Evolutionary conservation across 768 basidiomycete species (phyloP), one percentile per base, ranked within the genome.

Genomic region (Tricholoma flavovirens): DNA sequence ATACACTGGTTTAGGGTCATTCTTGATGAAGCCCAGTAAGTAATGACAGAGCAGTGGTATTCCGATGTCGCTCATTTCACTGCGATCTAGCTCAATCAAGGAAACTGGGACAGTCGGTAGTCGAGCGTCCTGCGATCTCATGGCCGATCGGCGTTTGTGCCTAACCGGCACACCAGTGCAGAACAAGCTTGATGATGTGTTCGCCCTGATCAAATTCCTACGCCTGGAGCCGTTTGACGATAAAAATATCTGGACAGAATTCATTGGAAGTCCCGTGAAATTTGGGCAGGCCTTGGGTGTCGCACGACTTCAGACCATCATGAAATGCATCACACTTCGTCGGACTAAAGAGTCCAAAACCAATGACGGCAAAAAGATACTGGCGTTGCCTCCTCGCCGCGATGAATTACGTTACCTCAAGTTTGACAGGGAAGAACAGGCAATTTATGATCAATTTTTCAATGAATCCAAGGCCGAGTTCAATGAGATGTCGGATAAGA

Each of bases 91-190:
- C 64, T 97, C 86, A 56, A 99, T 99, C 74, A 99, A 99, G 71
- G 96, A 98, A 71, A 88, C 92, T 5, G 81, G 83, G 21, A 99
- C 97, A 1, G 92, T 98, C 42, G 95, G 89, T 43, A 93, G 94
- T 59, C 86, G 92, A 55, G 97, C 97, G 6, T 94, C 90, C 11
- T 98, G 97, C 71, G 94, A 97, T 69, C 81, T 99, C 49, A 82
- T 88, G 70, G 93, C 97, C 14, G 92, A 98, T 66, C 86, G 97
- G 52, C 86, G 97, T 14, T 76, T 98, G 42, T 95, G 93, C 69
- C 77, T 99, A 38, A 95, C 95, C n/a, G 97, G 97, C 55, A 99
- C 97, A 7, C 97, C 97, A 1, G 93, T 99, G 35, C 97, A 99
- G 75, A 99, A 99, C 78, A 97, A 96, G 71, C 83, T 98, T 52